phyloP scores from a whole-genome alignment of 2,329 filamentous ascomycete genomes.

The Monilinia vaccinii-corymbosi region DNA sequence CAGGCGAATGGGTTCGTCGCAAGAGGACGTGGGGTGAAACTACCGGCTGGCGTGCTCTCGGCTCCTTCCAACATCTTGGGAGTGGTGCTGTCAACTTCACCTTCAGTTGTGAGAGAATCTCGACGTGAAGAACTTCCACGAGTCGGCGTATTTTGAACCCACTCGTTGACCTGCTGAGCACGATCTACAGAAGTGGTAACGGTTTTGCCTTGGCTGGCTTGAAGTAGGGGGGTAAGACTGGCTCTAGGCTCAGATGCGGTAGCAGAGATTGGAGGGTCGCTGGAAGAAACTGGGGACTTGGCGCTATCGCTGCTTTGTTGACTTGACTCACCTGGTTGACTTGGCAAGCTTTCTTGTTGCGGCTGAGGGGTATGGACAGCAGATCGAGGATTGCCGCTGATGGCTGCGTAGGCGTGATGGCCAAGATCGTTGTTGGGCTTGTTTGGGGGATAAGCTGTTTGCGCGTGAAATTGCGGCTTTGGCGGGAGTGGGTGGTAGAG shows the following conservation, averaged over 20 bases:
- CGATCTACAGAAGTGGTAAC: conserved; percentile 14
- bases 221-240: conserved; percentile 15
- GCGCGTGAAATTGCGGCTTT: not conserved
- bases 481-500: not conserved
- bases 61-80: conserved; percentile 1
- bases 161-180: conserved; percentile 13
- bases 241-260: conserved; percentile 15
- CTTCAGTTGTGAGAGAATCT: not conserved
- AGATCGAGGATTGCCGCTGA: not conserved
- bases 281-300: not conserved
- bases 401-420: not conserved
- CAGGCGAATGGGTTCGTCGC: conserved; percentile 13
- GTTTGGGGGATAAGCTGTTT: not conserved
- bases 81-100: not conserved
- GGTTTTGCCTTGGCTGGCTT: conserved; percentile 17
- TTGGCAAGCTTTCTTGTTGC: not conserved
- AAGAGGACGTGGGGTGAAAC: not conserved
- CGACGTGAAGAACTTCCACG: not conserved
- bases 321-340: not conserved
- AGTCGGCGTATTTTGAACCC: conserved; percentile 14
- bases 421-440: not conserved
- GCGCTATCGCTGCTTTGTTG: not conserved
- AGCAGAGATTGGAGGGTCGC: not conserved
- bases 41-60: not conserved
- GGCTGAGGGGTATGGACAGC: not conserved